Evolutionary conservation across 2,329 filamentous ascomycete genomes (phyloP).

Genomic region (Monilinia aucupariae): DNA sequence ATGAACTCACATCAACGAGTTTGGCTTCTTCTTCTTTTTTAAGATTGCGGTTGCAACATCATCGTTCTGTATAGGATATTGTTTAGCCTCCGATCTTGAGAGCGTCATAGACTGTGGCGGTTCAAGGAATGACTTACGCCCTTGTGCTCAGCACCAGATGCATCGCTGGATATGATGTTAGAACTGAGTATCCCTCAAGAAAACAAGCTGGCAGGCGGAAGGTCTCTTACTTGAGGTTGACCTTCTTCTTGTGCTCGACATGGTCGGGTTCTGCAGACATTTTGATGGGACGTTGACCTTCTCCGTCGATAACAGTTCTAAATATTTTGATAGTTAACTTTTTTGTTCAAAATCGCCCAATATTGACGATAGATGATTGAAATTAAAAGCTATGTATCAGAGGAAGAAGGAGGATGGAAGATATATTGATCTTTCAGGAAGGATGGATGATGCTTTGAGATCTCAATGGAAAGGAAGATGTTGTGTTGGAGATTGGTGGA

Average conservation of each 20-base stretch:
- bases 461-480: neutral
- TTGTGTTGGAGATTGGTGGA: too few relatives aligned
- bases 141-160: conserved; percentile 82
- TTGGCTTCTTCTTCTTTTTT: conserved; percentile 99
- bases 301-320: conserved; percentile 5
- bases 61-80: conserved; percentile 58
- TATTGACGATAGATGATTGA: neutral
- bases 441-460: neutral
- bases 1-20: conserved; percentile 81
- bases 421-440: neutral
- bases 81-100: conserved; percentile 36
- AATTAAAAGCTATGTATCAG: neutral
- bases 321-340: neutral
- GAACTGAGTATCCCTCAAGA: conserved; percentile 18
- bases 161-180: conserved; percentile 59
- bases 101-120: conserved; percentile 30
- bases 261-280: conserved; percentile 67
- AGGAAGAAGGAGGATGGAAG: conserved; percentile 1
- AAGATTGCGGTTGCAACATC: conserved; percentile 93
- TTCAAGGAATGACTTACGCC: conserved; percentile 51
- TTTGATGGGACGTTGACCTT: conserved; percentile 44
- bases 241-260: conserved; percentile 70
- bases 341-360: neutral
- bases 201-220: conserved; percentile 5
- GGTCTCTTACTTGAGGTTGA: conserved; percentile 67